Conservation (phyloP, 345 rosid genomes). For the Hypericum androsaemum region DNA sequence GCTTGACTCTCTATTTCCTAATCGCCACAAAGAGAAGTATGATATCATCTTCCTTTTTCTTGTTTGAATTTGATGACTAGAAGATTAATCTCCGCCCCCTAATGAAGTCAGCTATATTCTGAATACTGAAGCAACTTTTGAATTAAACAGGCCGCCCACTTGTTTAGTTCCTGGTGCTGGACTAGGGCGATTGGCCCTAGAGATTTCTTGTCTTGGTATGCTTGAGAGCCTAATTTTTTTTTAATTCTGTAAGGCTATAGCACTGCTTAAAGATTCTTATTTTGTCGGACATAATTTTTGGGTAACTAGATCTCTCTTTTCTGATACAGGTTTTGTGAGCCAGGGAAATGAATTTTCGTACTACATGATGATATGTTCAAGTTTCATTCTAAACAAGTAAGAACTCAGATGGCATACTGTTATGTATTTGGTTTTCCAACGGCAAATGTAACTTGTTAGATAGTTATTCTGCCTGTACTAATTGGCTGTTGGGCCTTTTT, state of each 20-base stretch:
- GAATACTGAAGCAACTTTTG: slow-evolving; percentile 21
- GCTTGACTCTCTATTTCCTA: slow-evolving; percentile 72
- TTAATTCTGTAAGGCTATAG: slow-evolving; percentile 43
- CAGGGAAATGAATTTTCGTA: slow-evolving; percentile 99
- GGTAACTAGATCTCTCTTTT: slow-evolving; percentile 11
- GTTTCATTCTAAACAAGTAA: slow-evolving; percentile 92
- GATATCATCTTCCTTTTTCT: not conserved
- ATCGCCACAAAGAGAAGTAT: slow-evolving; percentile 60
- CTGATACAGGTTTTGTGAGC: slow-evolving; percentile 74
- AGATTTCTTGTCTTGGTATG: slow-evolving; percentile 87
- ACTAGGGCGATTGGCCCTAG: slow-evolving; percentile 92
- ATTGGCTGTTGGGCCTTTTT: no score
- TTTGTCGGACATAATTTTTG: not conserved
- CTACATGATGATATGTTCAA: slow-evolving; percentile 99
- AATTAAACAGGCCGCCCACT: slow-evolving; percentile 57
- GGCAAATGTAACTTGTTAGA: not conserved
- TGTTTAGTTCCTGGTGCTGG: slow-evolving; percentile 99
- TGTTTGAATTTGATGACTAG: not conserved
- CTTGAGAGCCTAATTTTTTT: slow-evolving; percentile 2
- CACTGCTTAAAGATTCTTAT: not conserved
- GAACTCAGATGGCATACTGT: slow-evolving; percentile 13
- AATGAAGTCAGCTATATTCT: slow-evolving; percentile 38
- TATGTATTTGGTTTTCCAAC: not conserved
- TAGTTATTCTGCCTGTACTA: not conserved
- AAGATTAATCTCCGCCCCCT: not conserved